Evolutionary conservation across 2,329 filamentous ascomycete genomes (phyloP).

Genomic region (Mariannaea sp.): DNA sequence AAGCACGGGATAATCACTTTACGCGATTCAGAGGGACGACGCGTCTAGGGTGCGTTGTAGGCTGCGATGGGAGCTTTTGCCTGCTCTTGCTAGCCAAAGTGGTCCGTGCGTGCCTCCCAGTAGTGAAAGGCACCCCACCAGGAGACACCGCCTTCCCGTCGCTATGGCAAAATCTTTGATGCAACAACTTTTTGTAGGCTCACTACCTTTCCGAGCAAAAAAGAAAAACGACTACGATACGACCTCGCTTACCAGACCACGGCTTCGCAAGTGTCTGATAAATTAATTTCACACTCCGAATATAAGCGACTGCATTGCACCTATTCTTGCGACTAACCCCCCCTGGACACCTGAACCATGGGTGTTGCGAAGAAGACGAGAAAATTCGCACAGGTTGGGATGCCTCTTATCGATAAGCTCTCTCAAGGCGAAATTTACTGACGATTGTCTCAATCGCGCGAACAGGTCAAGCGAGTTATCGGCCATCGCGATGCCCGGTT

Average conservation of each 20-base stretch:
- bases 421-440: slow-evolving; percentile 28
- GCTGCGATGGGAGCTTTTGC: not conserved
- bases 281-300: not conserved
- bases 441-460: slow-evolving; percentile 9
- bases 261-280: not conserved
- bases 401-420: slow-evolving; percentile 39
- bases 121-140: slow-evolving; percentile 18
- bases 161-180: slow-evolving; percentile 36
- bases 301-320: not conserved
- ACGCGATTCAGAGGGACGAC: slow-evolving; percentile 41
- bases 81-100: slow-evolving; percentile 8
- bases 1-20: slow-evolving; percentile 41
- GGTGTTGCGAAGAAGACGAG: slow-evolving; percentile 87
- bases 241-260: slow-evolving; percentile 19
- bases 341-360: slow-evolving; percentile 57
- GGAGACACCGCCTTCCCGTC: slow-evolving; percentile 37
- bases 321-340: not conserved
- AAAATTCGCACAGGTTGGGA: slow-evolving; percentile 76
- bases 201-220: slow-evolving; percentile 8
- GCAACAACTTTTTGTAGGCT: slow-evolving; percentile 34
- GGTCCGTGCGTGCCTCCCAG: slow-evolving; percentile 36
- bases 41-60: slow-evolving; percentile 45
- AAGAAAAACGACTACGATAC: slow-evolving; percentile 1
- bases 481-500: slow-evolving; percentile 79
- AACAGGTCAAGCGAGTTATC: slow-evolving; percentile 78